Conservation (phyloP, 345 rosid genomes). For the Raphanus sativus region DNA sequence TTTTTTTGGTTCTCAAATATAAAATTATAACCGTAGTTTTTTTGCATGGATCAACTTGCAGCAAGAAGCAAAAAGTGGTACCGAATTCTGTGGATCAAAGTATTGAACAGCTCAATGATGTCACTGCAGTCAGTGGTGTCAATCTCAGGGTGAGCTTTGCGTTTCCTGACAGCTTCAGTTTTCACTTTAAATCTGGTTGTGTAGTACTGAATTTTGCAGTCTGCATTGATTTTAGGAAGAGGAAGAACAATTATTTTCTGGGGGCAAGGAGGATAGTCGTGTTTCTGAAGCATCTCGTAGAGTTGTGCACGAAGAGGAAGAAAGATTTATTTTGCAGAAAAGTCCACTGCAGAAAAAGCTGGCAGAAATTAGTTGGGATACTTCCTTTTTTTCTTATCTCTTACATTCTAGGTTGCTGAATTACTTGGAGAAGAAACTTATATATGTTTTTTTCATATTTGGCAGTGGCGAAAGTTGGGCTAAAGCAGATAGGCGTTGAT, state of each 20-base stretch:
- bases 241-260: conserved; percentile 96
- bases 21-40: background rate
- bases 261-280: conserved; percentile 79
- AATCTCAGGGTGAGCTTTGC: conserved; percentile 78
- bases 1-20: background rate
- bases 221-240: conserved; percentile 65
- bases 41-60: conserved; percentile 40
- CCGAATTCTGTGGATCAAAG: conserved; percentile 85
- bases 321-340: conserved; percentile 81
- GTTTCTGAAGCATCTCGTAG: conserved; percentile 91
- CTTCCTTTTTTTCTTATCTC: background rate
- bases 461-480: conserved; percentile 77
- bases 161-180: conserved; percentile 27
- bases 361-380: conserved; percentile 74
- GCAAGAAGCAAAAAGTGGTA: conserved; percentile 93
- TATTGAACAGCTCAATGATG: conserved; percentile 98
- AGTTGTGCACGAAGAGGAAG: conserved; percentile 97
- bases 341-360: conserved; percentile 80
- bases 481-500: conserved; percentile 75
- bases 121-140: conserved; percentile 99
- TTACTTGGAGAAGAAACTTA: conserved; percentile 29
- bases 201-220: conserved; percentile 3
- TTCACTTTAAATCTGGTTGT: conserved; percentile 1
- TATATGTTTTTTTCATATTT: conserved; percentile 33
- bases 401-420: background rate